Percentiles rank a stretch among this genome's conserved stretches.
Conservation (phyloP, 805 yeast genomes). For the Metschnikowia kunwiensis region DNA sequence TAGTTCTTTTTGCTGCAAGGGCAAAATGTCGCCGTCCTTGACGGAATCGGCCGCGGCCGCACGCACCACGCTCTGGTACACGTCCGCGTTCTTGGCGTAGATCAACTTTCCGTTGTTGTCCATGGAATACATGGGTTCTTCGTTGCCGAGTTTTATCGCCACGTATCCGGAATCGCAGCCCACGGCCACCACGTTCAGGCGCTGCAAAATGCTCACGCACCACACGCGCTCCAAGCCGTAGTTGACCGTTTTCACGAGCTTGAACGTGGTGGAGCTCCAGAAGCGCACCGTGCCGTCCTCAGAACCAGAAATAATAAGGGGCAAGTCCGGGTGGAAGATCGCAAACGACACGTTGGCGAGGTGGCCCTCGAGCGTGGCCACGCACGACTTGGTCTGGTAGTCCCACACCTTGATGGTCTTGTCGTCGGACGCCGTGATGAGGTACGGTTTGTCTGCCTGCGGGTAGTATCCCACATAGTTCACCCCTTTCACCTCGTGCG, state of each 20-base stretch:
- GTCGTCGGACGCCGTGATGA: constrained; percentile 90
- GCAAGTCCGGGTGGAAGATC: constrained; percentile 95
- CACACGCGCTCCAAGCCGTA: constrained; percentile 94
- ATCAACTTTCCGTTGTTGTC: constrained; percentile 89
- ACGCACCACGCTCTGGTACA: constrained; percentile 77
- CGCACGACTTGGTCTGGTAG: constrained; percentile 93
- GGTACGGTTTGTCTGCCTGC: constrained; percentile 93
- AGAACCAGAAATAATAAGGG: constrained; percentile 90
- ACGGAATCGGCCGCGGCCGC: constrained; percentile 56
- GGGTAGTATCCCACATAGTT: constrained; percentile 97
- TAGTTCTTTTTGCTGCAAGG: constrained; percentile 80
- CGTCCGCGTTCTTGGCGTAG: constrained; percentile 88
- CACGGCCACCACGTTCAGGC: constrained; percentile 74
- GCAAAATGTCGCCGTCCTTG: constrained; percentile 77
- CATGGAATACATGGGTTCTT: constrained; percentile 90
- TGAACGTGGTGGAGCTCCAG: constrained; percentile 94
- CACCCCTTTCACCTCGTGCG: constrained; percentile 92
- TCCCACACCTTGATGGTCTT: constrained; percentile 89
- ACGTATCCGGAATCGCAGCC: constrained; percentile 95
- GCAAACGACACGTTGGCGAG: constrained; percentile 94
- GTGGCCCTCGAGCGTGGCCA: constrained; percentile 93
- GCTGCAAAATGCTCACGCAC: constrained; percentile 79
- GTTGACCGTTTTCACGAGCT: constrained; percentile 86
- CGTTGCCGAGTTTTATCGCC: constrained; percentile 86
- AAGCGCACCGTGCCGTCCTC: constrained; percentile 93